Evolutionary conservation across 1,284 basidiomycete species (phyloP).

Genomic region (Salmacisia buchloeana): DNA sequence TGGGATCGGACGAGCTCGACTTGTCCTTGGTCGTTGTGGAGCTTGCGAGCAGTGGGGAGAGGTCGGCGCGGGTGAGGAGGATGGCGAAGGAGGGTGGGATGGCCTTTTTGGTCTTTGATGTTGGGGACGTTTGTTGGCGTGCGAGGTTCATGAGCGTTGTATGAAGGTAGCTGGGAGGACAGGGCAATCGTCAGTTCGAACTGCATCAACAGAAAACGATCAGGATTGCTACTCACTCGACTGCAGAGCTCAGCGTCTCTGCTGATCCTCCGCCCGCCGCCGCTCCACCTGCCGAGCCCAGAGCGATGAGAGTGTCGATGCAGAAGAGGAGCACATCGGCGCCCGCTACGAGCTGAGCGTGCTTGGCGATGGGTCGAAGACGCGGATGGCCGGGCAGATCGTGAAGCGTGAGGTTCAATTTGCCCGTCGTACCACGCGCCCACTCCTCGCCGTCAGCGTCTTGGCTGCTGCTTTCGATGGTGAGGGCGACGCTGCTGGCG

Average conservation of each 20-base stretch:
- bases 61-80: constrained; percentile 43
- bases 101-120: not conserved
- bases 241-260: constrained; percentile 26
- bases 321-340: constrained; percentile 44
- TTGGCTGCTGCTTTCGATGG: constrained; percentile 10
- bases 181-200: no score
- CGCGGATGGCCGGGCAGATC: constrained; percentile 45
- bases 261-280: constrained; percentile 15
- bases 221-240: constrained; percentile 18
- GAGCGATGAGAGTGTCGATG: constrained; percentile 40
- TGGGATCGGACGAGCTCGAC: no score
- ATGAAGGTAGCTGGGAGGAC: constrained; percentile 21
- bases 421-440: constrained; percentile 14
- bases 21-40: constrained; percentile 20
- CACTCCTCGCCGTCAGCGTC: not conserved
- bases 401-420: constrained; percentile 16
- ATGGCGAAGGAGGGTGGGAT: constrained; percentile 29
- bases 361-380: constrained; percentile 28
- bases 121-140: constrained; percentile 4
- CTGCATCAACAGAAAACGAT: constrained; percentile 6
- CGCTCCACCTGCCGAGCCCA: constrained; percentile 21
- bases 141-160: constrained; percentile 24
- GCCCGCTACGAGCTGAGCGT: constrained; percentile 18
- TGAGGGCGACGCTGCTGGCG: constrained; percentile 18
- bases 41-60: constrained; percentile 35